Evolutionary conservation across 192 early-diverging fungal species (phyloP).

Genomic region (Rhizophagus sp.): DNA sequence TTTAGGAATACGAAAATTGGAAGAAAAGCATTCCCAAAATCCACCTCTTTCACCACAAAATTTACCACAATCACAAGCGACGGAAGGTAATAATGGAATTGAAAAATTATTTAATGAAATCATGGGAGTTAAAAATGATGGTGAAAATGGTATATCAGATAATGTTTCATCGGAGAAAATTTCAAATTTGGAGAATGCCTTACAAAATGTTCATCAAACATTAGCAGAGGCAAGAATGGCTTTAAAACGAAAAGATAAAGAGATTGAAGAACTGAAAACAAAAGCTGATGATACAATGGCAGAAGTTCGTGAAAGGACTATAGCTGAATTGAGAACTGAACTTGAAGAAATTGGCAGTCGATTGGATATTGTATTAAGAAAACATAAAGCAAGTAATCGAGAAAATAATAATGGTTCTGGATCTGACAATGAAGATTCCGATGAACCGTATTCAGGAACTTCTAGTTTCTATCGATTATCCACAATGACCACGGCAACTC

Average conservation of each 20-base stretch:
- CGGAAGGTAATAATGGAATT: conserved; percentile 5
- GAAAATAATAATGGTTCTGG: neutral
- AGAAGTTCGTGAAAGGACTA: conserved; percentile 28
- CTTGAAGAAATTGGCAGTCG: conserved; percentile 39
- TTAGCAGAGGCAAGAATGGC: conserved; percentile 20
- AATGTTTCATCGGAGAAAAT: conserved; percentile 5
- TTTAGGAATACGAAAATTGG: conserved; percentile 46
- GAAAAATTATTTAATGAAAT: conserved; percentile 30
- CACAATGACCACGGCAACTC: conserved; percentile 27
- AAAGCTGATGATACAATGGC: conserved; percentile 29
- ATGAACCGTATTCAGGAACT: conserved; percentile 4
- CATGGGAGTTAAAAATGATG: conserved; percentile 19
- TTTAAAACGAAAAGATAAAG: conserved; percentile 29
- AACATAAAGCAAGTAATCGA: conserved; percentile 22
- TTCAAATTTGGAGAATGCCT: conserved; percentile 19
- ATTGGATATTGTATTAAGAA: conserved; percentile 34
- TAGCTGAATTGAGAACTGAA: conserved; percentile 34
- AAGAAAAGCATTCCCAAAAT: conserved; percentile 34
- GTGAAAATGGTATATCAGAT: neutral
- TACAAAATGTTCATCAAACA: conserved; percentile 25
- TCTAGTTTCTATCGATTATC: conserved; percentile 25
- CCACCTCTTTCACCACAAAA: neutral
- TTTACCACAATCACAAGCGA: neutral
- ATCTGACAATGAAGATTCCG: conserved; percentile 4
- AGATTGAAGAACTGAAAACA: conserved; percentile 24